Evolutionary conservation across 768 basidiomycete species (phyloP), one percentile per base, ranked within the genome.

Genomic region (Mycena capillaripes): DNA sequence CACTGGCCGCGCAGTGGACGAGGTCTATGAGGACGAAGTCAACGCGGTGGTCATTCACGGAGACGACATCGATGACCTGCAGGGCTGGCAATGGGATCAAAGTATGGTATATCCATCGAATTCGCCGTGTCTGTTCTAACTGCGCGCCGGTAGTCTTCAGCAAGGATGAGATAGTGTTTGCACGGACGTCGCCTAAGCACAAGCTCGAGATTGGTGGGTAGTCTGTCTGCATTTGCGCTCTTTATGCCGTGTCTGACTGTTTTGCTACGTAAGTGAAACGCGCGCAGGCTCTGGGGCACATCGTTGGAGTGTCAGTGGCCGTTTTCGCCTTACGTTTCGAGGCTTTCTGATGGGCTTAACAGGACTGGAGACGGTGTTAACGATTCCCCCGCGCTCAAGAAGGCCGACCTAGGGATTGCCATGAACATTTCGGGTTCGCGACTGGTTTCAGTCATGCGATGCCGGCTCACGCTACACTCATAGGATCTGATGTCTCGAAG

Each of bases 21-120:
- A 90, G 59, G 85, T 93, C 42, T 92, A 91, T 69, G 91, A 92
- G 29, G 92, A 92, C 71, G 91, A 93, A 80, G 87, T 91, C 58
- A 84, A 85, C 55, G 91, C 91, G 5, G 86, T 92, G 29, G 90
- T 92, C 32, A 85, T 93, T 40, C 91, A 92, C 74, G 91, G 92
- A 44, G 92, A 93, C 72, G 87, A 89, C 46, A 92, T 93, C 68
- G 92, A 93, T 76, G 79, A 80, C 9, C 79, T 93, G 19, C 89
- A 92, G 76, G 90, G 90, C 6, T 92, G 91, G 90, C 90, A 92
- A 79, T 92, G 91, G 91, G 91, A 92, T 81, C 88, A 90, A 76
- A 92, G 89, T 81, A 5, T 60, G 53, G 50, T 56, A 56, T 63
- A 21, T 59, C 32, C 38, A 27, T 52, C n/a, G 11, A n/a, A 16